Evolutionary conservation across 2,329 filamentous ascomycete species (phyloP).

Genomic region (Sporothrix mexicana): DNA sequence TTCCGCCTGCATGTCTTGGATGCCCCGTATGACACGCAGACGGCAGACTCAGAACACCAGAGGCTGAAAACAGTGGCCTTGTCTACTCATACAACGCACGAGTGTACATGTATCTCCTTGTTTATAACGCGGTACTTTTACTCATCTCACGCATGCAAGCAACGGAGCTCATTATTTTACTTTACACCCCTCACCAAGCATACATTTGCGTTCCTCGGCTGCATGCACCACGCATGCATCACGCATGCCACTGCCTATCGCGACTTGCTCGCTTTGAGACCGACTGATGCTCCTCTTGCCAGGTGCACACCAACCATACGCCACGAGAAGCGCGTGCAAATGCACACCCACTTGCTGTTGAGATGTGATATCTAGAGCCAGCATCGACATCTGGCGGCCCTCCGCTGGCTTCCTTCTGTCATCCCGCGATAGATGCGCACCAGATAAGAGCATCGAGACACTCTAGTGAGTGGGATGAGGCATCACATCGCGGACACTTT

Average conservation of each 20-base stretch:
- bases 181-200: background rate
- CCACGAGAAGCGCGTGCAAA: background rate
- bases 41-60: background rate
- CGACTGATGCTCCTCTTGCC: background rate
- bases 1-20: background rate
- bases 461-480: slow-evolving; percentile 9
- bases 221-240: background rate
- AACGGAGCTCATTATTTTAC: slow-evolving; percentile 2
- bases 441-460: background rate
- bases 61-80: background rate
- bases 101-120: too few species aligned
- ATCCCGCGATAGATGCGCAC: background rate
- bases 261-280: background rate
- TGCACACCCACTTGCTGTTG: background rate
- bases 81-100: too few species aligned
- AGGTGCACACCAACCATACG: background rate
- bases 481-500: background rate
- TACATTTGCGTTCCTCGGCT: background rate
- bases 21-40: background rate
- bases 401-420: background rate
- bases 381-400: background rate
- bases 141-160: background rate
- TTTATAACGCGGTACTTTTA: too few species aligned
- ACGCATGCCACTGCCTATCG: background rate
- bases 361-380: background rate